Evolutionary conservation across 345 rosid genomes (phyloP).

Genomic region (Garcia nutans): DNA sequence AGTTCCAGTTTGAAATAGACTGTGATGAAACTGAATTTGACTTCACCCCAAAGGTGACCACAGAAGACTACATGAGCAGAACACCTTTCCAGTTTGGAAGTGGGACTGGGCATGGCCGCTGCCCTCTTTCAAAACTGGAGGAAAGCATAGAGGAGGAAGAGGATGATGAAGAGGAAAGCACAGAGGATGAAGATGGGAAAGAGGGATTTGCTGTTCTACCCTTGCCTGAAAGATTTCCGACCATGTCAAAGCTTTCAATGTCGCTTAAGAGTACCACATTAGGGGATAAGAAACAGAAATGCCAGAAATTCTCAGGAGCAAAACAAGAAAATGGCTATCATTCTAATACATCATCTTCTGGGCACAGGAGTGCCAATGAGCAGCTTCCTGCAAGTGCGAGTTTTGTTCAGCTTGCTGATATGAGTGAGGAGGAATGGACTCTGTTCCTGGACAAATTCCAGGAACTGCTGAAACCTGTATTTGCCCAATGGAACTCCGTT

Average conservation of each 20-base stretch:
- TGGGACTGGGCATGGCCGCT: conserved; percentile 48
- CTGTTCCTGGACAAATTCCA: conserved; percentile 73
- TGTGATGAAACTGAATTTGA: conserved; percentile 57
- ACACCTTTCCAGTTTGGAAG: conserved; percentile 47
- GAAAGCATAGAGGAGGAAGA: conserved; percentile 79
- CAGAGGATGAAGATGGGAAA: conserved; percentile 50
- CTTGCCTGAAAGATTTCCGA: conserved; percentile 39
- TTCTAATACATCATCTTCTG: conserved; percentile 59
- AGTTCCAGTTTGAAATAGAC: conserved; percentile 75
- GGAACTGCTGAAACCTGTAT: conserved; percentile 69
- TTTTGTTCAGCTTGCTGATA: conserved; percentile 83
- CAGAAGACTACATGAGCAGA: conserved; percentile 45
- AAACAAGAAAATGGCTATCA: conserved; percentile 55
- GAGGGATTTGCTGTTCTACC: conserved; percentile 29
- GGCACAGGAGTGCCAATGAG: conserved; percentile 88
- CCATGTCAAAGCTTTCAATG: conserved; percentile 66
- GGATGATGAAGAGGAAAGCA: conserved; percentile 67
- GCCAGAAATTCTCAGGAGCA: conserved; percentile 38
- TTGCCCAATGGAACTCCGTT: conserved; percentile 60
- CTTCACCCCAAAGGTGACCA: conserved; percentile 39
- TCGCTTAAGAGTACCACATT: conserved; percentile 63
- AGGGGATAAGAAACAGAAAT: conserved; percentile 49
- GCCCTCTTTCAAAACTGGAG: conserved; percentile 65
- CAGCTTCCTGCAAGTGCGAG: conserved; percentile 73
- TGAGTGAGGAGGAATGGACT: conserved; percentile 81